These are phyloP conservation scores for Pseudognaphalium luteoalbum DNA, from an alignment of 129 eudicot species.

Conservation along the genomic window DNA sequence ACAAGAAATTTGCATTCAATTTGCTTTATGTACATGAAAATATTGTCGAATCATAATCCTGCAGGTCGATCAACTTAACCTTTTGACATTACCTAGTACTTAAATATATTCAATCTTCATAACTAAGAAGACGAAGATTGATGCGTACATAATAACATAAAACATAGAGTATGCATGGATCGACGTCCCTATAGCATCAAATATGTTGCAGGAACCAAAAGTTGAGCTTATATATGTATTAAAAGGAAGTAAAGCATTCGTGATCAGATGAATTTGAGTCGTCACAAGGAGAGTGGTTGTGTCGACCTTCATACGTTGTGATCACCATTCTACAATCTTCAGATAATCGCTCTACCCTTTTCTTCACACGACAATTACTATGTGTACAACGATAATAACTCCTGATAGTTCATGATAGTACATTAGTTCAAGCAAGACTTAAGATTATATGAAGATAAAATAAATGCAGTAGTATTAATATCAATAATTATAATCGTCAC, in stretches of 20 bases:
- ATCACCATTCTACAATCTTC: constrained; percentile 85
- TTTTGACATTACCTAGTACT: constrained; percentile 27
- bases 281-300: constrained; percentile 70
- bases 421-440: not conserved
- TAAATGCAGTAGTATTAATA: too few relatives aligned
- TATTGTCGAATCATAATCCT: constrained; percentile 29
- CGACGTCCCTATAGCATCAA: constrained; percentile 9
- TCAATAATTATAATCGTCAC: not conserved
- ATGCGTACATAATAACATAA: not conserved
- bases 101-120: constrained; percentile 29
- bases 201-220: constrained; percentile 14
- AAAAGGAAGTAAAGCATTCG: constrained; percentile 69
- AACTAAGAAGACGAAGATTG: constrained; percentile 34
- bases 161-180: constrained; percentile 4
- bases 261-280: constrained; percentile 73
- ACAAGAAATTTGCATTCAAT: constrained; percentile 24
- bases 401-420: constrained; percentile 40
- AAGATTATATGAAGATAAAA: not conserved
- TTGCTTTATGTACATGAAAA: constrained; percentile 32
- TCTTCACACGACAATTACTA: constrained; percentile 75
- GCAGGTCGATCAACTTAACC: constrained; percentile 9
- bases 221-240: constrained; percentile 13
- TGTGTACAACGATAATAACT: constrained; percentile 81
- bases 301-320: constrained; percentile 85
- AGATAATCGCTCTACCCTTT: constrained; percentile 72